A percentile compares a stretch with the other conserved stretches of the same genome.
These are phyloP conservation scores for Zygosaccharomyces rouxii DNA, from an alignment of 805 yeast species.

Conservation along the genomic window DNA sequence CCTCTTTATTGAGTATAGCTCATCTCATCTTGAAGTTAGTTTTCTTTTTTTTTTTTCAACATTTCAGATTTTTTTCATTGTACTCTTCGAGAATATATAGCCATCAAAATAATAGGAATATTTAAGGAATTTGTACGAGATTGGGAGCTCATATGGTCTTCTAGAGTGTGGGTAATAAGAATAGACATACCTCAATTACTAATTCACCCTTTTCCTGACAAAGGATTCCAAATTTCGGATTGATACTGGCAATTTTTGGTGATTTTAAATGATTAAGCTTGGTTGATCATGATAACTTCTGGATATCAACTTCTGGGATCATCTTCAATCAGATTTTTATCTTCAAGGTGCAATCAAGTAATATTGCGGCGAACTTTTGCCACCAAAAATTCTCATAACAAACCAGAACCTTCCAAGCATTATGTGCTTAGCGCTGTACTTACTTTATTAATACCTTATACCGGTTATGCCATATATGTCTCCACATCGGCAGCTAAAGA, in stretches of 20 bases:
- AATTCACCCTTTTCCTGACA: background rate
- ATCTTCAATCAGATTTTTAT: background rate
- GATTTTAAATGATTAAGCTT: background rate
- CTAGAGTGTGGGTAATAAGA: background rate
- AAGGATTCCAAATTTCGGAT: background rate
- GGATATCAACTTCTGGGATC: background rate
- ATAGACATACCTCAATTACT: background rate
- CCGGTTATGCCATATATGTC: conserved; percentile 61
- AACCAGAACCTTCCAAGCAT: conserved; percentile 14
- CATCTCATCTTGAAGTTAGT: background rate
- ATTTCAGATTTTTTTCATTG: background rate
- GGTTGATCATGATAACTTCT: background rate
- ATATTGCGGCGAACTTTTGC: background rate
- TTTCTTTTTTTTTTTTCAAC: background rate
- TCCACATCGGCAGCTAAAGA: conserved; percentile 51
- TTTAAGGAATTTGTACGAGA: background rate
- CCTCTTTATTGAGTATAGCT: background rate
- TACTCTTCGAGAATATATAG: background rate
- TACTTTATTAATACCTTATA: conserved; percentile 43
- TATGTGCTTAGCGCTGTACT: conserved; percentile 19
- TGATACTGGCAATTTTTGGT: background rate
- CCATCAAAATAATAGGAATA: background rate
- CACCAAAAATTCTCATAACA: background rate
- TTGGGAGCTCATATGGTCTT: background rate
- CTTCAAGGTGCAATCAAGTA: background rate